Percentiles rank a stretch among this genome's conserved stretches.
Evolutionary conservation across 805 yeast genomes (phyloP).

Genomic region (Geotrichum ghanense): DNA sequence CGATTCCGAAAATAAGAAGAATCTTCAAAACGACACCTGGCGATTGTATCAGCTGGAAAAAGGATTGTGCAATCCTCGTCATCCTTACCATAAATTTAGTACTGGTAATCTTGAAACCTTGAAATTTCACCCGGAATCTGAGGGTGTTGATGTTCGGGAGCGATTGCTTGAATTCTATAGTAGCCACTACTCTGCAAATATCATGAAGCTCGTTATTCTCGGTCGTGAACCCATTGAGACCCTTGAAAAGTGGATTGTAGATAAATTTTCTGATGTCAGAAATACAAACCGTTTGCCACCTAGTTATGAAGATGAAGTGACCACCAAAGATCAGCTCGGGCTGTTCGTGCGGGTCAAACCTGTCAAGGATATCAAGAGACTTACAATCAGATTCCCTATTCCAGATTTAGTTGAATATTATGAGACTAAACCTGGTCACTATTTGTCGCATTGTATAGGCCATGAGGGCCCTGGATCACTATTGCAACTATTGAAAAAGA

Average conservation of each 20-base stretch:
- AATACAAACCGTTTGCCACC: slow-evolving; percentile 34
- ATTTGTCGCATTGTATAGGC: slow-evolving; percentile 74
- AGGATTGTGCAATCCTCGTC: slow-evolving; percentile 55
- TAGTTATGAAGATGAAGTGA: slow-evolving; percentile 37
- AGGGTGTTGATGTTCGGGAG: slow-evolving; percentile 67
- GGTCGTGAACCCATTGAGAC: slow-evolving; percentile 72
- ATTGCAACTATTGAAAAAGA: slow-evolving; percentile 51
- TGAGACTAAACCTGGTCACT: slow-evolving; percentile 58
- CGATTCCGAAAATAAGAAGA: slow-evolving; percentile 91
- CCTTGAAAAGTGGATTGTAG: slow-evolving; percentile 58
- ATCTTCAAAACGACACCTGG: slow-evolving; percentile 84
- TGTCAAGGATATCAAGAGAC: slow-evolving; percentile 62
- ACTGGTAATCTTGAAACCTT: slow-evolving; percentile 81
- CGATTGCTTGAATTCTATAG: slow-evolving; percentile 67
- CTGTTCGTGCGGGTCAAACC: slow-evolving; percentile 61
- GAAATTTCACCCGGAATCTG: slow-evolving; percentile 46
- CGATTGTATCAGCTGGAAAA: slow-evolving; percentile 77
- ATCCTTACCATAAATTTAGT: slow-evolving; percentile 80
- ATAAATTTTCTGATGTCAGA: slow-evolving; percentile 51
- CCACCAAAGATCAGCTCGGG: slow-evolving; percentile 36
- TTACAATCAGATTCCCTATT: slow-evolving; percentile 58
- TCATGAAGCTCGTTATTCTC: slow-evolving; percentile 77
- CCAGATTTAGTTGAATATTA: slow-evolving; percentile 65
- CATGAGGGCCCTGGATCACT: slow-evolving; percentile 89
- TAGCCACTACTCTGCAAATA: slow-evolving; percentile 65